Conservation (phyloP, 257 asterid species). For the Salvia hispanica region DNA sequence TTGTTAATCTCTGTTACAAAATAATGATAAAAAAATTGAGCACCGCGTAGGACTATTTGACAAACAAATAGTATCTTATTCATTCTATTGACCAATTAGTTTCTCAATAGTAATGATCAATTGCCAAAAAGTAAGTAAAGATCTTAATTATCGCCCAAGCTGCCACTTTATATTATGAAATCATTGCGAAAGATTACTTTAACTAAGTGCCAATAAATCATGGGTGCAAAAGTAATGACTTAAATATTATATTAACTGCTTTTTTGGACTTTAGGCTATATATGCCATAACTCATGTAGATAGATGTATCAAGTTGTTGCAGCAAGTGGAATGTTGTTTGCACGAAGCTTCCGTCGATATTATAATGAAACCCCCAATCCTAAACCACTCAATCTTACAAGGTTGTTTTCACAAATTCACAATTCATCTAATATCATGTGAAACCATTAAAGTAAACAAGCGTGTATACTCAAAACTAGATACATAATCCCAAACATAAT, state of each 20-base stretch:
- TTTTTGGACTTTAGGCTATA: constrained; percentile 17
- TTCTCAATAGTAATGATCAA: no score
- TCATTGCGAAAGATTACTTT: constrained; percentile 15
- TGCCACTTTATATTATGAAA: constrained; percentile 1
- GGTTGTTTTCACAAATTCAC: constrained; percentile 11
- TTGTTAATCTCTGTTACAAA: no score
- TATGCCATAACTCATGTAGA: background rate
- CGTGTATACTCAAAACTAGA: no score
- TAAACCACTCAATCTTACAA: constrained; percentile 4
- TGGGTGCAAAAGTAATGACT: background rate
- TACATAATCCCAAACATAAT: background rate
- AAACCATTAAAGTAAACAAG: background rate
- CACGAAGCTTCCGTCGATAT: background rate
- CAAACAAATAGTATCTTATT: no score
- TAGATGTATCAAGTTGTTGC: constrained; percentile 28
- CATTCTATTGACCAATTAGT: no score
- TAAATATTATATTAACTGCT: background rate
- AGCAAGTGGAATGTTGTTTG: constrained; percentile 24
- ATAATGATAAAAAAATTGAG: no score
- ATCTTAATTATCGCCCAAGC: constrained; percentile 10
- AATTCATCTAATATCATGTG: background rate
- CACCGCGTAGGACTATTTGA: no score
- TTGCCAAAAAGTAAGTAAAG: no score
- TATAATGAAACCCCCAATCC: background rate
- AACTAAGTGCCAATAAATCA: background rate